Evolutionary conservation across 495 filamentous ascomycete species (phyloP), one percentile per base, ranked within the genome.

Genomic region (Massariosphaeria phaeospora): DNA sequence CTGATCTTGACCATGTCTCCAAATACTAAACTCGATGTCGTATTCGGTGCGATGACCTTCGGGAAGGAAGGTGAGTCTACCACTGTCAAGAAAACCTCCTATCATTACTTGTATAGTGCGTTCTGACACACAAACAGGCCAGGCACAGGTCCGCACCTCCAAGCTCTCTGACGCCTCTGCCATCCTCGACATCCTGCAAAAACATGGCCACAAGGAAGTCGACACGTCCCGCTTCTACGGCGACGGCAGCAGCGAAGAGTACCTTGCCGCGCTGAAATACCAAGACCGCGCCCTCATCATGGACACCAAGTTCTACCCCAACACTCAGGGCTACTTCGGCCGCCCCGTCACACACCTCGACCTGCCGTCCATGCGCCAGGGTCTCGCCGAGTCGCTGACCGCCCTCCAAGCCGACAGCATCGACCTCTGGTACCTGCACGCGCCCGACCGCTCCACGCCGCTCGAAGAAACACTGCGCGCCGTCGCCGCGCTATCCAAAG

Each of bases 341-440:
- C 27, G 20, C 12, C 5, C 27, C 1, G 10, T 21, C 24, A 55
- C 33, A 10, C 33, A 52, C 29, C 85, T 91, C 65, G 76, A 77
- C 43, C 72, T 76, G 2, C 75, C 76, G 10, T 73, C 74, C 49
- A 67, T 94, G 9, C 72, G 75, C 11, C 74, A 81, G 66, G 76
- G 77, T 3, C 68, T 91, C 20, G 77, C 84, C 49, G 76, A 67
- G 9, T 85, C 80, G 18, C 67, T 96, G 47, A 79, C 74, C 58
- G 86, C 90, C 63, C 70, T 96, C 29, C 78, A 79, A 11, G 83
- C 86, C 2, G 79, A 93, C 40, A 76, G 73, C 44, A 84, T 95
- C 0, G 91, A 96, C 65, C 86, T 94, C 41, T 85, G 87, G 69
- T 95, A 95, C 57, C 75, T 95, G 7, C 90, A 96, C 67, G 89